These are phyloP conservation scores for Acer saccharum DNA, from an alignment of 345 rosid species.

Conservation along the genomic window DNA sequence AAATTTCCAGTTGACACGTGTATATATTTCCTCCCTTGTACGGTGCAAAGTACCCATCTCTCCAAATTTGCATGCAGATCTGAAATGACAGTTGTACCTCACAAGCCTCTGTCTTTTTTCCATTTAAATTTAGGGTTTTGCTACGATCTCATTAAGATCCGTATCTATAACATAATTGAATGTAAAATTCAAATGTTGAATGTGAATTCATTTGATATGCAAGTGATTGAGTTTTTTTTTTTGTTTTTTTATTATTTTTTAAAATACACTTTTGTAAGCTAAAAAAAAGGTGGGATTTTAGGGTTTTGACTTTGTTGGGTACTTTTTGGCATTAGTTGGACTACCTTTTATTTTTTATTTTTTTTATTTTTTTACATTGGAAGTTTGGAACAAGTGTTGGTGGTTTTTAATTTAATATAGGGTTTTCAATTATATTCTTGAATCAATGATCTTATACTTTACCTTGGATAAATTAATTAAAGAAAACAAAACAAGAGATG, in stretches of 20 bases:
- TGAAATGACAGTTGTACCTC: slow-evolving; percentile 36
- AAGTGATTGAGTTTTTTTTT: not conserved
- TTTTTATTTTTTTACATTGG: not conserved
- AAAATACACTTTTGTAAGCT: not conserved
- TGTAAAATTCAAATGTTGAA: too few relatives aligned
- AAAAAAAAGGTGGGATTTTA: not conserved
- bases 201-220: too few relatives aligned
- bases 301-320: not conserved
- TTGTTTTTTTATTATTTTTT: not conserved
- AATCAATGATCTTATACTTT: not conserved
- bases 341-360: too few relatives aligned
- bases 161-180: too few relatives aligned
- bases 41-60: slow-evolving; percentile 36
- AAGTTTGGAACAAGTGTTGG: not conserved
- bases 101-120: not conserved
- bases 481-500: not conserved
- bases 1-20: slow-evolving; percentile 10
- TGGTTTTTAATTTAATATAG: not conserved
- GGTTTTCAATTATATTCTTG: not conserved
- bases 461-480: not conserved
- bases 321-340: not conserved
- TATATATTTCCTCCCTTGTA: slow-evolving; percentile 12
- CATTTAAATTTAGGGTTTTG: too few relatives aligned
- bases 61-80: slow-evolving; percentile 23
- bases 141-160: too few relatives aligned